Percentiles rank a stretch among this genome's conserved stretches.
These are phyloP conservation scores for Fusarium fujikuroi DNA, from an alignment of 2,329 filamentous ascomycete genomes.

Conservation along the genomic window DNA sequence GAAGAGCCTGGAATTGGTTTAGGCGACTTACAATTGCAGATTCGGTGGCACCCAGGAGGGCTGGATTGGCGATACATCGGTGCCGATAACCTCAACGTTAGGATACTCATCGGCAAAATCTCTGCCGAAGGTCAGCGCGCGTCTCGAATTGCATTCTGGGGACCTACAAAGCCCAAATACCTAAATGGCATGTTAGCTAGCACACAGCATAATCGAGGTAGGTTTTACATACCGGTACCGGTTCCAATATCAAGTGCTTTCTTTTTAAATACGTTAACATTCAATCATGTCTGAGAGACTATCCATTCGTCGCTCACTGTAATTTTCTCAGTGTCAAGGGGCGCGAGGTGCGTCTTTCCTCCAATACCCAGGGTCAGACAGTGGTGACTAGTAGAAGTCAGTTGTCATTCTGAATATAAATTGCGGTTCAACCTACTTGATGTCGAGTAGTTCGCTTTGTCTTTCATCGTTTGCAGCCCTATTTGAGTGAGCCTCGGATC, in stretches of 20 bases:
- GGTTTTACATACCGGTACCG: neutral
- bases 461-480: conserved; percentile 14
- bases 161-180: conserved; percentile 16
- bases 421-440: neutral
- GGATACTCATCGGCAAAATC: conserved; percentile 12
- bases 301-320: neutral
- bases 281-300: neutral
- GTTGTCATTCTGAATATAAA: rapidly evolving
- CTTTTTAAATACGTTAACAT: neutral
- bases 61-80: conserved; percentile 15
- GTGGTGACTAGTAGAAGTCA: neutral
- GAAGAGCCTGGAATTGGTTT: rapidly evolving
- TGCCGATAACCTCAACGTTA: conserved; percentile 5
- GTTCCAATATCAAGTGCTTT: conserved; percentile 18
- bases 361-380: conserved; percentile 1
- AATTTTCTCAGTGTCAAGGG: conserved; percentile 3
- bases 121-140: neutral
- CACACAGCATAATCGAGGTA: rapidly evolving
- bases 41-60: conserved; percentile 10
- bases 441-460: conserved; percentile 11
- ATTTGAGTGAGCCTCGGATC: neutral
- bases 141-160: neutral
- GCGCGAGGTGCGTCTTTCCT: conserved; percentile 14
- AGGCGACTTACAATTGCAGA: neutral
- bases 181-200: neutral